Evolutionary conservation across 306 rosid species (phyloP).

Genomic region (Neltuma alba): DNA sequence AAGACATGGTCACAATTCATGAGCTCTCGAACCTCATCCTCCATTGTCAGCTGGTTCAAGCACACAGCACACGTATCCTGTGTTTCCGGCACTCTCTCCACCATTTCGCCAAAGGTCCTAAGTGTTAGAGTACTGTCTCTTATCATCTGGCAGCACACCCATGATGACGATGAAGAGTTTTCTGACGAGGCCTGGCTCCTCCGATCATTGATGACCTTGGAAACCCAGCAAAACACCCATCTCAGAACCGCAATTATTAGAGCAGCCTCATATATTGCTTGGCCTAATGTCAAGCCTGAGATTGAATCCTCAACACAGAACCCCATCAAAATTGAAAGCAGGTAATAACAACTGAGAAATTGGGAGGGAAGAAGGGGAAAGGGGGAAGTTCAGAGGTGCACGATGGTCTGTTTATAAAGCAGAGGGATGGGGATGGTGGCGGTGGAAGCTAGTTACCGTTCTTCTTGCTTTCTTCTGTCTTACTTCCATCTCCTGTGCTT

Average conservation of each 20-base stretch:
- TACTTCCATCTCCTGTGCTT: not conserved
- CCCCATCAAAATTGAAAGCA: slow-evolving; percentile 43
- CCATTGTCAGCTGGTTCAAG: slow-evolving; percentile 48
- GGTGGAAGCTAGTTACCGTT: slow-evolving; percentile 2
- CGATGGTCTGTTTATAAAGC: slow-evolving; percentile 57
- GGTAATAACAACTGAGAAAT: not conserved
- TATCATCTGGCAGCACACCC: slow-evolving; percentile 40
- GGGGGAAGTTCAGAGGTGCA: slow-evolving; percentile 54
- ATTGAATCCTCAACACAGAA: slow-evolving; percentile 43
- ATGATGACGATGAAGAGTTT: slow-evolving; percentile 27
- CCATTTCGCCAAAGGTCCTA: slow-evolving; percentile 61
- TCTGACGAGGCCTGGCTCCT: slow-evolving; percentile 12
- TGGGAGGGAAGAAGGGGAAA: slow-evolving; percentile 31
- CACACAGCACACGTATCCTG: slow-evolving; percentile 78
- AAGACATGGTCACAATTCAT: slow-evolving; percentile 77
- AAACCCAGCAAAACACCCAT: slow-evolving; percentile 59
- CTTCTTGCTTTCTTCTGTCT: slow-evolving; percentile 8
- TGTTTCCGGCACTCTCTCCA: slow-evolving; percentile 42
- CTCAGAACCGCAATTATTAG: slow-evolving; percentile 62
- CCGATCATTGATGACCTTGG: slow-evolving; percentile 38
- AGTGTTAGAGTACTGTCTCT: slow-evolving; percentile 43
- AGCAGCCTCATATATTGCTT: slow-evolving; percentile 65
- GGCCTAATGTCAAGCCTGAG: slow-evolving; percentile 50
- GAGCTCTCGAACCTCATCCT: slow-evolving; percentile 71
- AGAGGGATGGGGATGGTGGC: slow-evolving; percentile 6